These are phyloP conservation scores for Calocybe gambosa DNA, from an alignment of 1,284 basidiomycete species.

Conservation along the genomic window DNA sequence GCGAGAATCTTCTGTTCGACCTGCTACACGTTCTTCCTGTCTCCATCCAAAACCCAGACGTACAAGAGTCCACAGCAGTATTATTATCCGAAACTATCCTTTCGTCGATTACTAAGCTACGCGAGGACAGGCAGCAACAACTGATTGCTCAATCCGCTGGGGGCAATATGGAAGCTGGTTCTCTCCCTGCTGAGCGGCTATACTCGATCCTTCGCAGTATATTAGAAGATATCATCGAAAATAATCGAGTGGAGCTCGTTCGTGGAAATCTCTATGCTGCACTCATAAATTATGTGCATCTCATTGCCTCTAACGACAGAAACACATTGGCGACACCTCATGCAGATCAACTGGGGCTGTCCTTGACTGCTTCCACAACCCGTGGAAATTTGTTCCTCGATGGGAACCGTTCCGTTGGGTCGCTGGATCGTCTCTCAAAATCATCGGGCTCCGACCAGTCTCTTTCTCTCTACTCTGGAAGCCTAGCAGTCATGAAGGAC, in stretches of 20 bases:
- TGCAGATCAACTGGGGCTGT: conserved; percentile 24
- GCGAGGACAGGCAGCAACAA: conserved; percentile 70
- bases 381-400: conserved; percentile 34
- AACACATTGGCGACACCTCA: conserved; percentile 8
- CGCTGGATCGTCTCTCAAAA: conserved; percentile 22
- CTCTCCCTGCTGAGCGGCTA: conserved; percentile 77
- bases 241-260: conserved; percentile 80
- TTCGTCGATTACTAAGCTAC: conserved; percentile 78
- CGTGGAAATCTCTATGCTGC: conserved; percentile 96
- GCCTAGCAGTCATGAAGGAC: conserved; percentile 56
- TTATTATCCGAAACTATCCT: conserved; percentile 79
- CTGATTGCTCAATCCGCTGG: conserved; percentile 57
- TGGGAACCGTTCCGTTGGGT: conserved; percentile 29
- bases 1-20: conserved; percentile 85
- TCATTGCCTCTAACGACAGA: conserved; percentile 36
- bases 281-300: conserved; percentile 84
- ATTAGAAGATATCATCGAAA: conserved; percentile 73
- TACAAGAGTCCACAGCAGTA: conserved; percentile 70
- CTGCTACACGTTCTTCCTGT: conserved; percentile 72
- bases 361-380: conserved; percentile 31
- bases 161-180: conserved; percentile 55
- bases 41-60: conserved; percentile 50
- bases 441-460: conserved; percentile 26
- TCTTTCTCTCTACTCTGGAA: conserved; percentile 57
- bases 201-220: conserved; percentile 71